Conservation (phyloP, 257 asterid genomes). For the Datura wrightii region DNA sequence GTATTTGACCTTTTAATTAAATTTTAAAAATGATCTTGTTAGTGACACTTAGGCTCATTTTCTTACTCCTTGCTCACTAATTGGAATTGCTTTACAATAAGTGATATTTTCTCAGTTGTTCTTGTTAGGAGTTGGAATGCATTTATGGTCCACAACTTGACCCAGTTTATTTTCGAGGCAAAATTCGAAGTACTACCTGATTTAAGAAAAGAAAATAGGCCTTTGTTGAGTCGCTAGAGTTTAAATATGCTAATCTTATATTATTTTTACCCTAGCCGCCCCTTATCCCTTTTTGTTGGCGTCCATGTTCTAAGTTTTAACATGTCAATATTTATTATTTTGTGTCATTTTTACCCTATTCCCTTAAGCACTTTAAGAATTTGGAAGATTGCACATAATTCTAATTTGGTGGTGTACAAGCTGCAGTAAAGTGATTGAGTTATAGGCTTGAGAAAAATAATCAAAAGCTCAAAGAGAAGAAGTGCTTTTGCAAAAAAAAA, state of each 20-base stretch:
- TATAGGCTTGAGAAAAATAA: constrained; percentile 1
- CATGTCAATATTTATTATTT: too few relatives aligned
- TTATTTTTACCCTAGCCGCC: not conserved
- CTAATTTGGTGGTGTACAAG: not conserved
- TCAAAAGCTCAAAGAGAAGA: not conserved
- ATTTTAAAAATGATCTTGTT: too few relatives aligned
- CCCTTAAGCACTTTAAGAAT: not conserved
- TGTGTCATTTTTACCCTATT: not conserved
- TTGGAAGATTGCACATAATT: not conserved
- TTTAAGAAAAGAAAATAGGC: not conserved
- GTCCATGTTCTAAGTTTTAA: not conserved
- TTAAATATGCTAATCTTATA: not conserved
- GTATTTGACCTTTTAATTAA: too few relatives aligned
- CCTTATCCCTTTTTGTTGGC: not conserved
- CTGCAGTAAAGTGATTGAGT: not conserved
- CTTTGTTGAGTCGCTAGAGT: not conserved
- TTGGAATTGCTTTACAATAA: not conserved
- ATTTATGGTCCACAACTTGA: not conserved
- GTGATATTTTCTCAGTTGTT: not conserved
- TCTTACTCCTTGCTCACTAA: not conserved
- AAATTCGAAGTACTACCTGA: not conserved
- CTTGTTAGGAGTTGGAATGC: not conserved
- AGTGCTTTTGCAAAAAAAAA: too few relatives aligned
- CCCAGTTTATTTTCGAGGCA: not conserved
- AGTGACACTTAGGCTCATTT: too few relatives aligned